Base-by-base conservation (phyloP, 2,329 filamentous ascomycete species). In the Cercospora zeina region DNA sequence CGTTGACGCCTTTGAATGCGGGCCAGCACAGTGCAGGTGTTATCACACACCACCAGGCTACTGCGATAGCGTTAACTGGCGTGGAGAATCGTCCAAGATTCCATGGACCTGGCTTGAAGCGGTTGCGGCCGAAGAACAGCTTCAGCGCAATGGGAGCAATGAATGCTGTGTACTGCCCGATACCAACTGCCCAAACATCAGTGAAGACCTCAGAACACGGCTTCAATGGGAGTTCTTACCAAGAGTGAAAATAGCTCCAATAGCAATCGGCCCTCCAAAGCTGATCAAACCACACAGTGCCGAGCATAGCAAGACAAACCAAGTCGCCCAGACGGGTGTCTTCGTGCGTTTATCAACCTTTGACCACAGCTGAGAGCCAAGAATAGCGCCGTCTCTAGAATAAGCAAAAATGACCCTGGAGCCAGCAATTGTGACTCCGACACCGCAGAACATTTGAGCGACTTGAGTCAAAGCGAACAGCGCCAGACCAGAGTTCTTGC, bases 401-500 rank as follows among this genome's bases (percentile, higher is more conserved):
- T 72, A 75, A 2, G 73, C 72, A 58, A 72, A 75, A 9, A 71
- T 62, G 14, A 74, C 68, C 10, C 72, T 63, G 2, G 65, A 65
- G 4, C 70, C 71, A 1, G 72, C 70, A 54, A 74, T 70, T 13
- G 70, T 73, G 33, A 70, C 72, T 24, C 71, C 72, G 21, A 65
- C 65, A 8, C 70, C 72, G n/a, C 72, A 70, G 58, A 70, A 71
- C 61, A 72, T 72, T 19, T 73, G 70, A 7, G 69, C 71, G 19
- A 75, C 62, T 42, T 73, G 74, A 58, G 69, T 73, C 37, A 74
- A 64, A 16, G 63, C 63, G 45, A 74, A 73, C 64, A 74, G 69
- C 7, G 71, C 72, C 16, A 74, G 66, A n/a, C 75, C 62, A 67
- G 68, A 62, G 39, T 68, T 54, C 58, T 64, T 54, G 65, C 71